Conservation (phyloP, 139 green algal species). For the Axilococcus clingmanii region DNA sequence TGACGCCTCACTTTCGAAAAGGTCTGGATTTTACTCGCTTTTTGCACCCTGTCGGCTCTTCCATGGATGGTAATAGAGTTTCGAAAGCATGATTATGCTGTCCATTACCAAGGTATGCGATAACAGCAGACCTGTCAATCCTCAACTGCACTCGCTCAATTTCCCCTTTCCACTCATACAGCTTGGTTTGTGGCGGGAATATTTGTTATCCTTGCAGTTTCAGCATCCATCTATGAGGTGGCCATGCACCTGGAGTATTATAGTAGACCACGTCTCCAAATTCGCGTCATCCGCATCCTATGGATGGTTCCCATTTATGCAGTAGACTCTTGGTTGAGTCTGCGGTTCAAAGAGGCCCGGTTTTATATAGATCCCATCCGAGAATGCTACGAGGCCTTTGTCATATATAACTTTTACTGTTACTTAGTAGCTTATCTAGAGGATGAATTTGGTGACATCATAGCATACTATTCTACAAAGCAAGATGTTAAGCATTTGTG, state of each 20-base stretch:
- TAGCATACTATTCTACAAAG: slow-evolving; percentile 44
- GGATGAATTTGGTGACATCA: slow-evolving; percentile 60
- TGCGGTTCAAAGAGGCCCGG: slow-evolving; percentile 57
- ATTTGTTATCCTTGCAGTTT: slow-evolving; percentile 84
- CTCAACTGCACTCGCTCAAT: neutral
- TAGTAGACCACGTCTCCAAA: slow-evolving; percentile 74
- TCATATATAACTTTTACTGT: slow-evolving; percentile 93
- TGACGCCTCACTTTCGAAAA: neutral
- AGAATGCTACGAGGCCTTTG: slow-evolving; percentile 90
- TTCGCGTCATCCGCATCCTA: slow-evolving; percentile 82
- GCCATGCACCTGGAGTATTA: slow-evolving; percentile 94
- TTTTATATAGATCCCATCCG: slow-evolving; percentile 74
- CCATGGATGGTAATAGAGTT: slow-evolving; percentile 72
- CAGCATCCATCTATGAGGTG: slow-evolving; percentile 75
- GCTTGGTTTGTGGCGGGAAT: slow-evolving; percentile 85
- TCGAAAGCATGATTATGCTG: slow-evolving; percentile 38
- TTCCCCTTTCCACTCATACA: slow-evolving; percentile 11
- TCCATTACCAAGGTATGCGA: slow-evolving; percentile 41
- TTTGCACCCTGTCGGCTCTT: slow-evolving; percentile 45
- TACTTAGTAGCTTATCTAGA: slow-evolving; percentile 85
- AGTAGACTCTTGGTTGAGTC: slow-evolving; percentile 72
- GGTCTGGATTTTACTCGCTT: slow-evolving; percentile 31
- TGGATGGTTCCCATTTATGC: slow-evolving; percentile 90
- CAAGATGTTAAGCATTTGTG: slow-evolving; percentile 59
- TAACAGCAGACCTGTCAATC: neutral